These are phyloP conservation scores for Corchorus olitorius DNA, from an alignment of 345 rosid species.

Conservation along the genomic window DNA sequence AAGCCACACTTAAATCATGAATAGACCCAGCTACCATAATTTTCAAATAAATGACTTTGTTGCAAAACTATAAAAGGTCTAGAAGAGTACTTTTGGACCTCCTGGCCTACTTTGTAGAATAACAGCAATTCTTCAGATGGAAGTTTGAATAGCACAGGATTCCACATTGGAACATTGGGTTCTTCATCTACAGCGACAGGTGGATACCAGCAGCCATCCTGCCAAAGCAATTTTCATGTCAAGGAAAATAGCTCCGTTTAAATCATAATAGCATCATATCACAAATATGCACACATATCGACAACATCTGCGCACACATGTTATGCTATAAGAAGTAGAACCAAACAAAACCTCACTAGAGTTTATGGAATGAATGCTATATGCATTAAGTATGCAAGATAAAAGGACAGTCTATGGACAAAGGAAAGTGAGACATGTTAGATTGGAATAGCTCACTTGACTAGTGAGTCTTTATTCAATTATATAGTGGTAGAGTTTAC, in stretches of 20 bases:
- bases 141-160: constrained; percentile 83
- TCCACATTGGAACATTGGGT: constrained; percentile 83
- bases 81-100: constrained; percentile 63
- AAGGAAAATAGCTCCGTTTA: constrained; percentile 3
- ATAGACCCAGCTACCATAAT: constrained; percentile 2
- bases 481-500: no score
- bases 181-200: constrained; percentile 65
- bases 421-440: not conserved
- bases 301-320: not conserved
- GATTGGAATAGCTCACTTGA: no score
- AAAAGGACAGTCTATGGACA: not conserved
- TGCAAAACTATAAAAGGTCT: constrained; percentile 7
- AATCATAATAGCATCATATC: constrained; percentile 4
- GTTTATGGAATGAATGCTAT: not conserved
- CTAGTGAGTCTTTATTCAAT: no score
- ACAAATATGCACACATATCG: constrained; percentile 13
- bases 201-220: constrained; percentile 71
- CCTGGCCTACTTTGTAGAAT: constrained; percentile 87
- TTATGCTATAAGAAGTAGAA: not conserved
- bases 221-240: constrained; percentile 24
- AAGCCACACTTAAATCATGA: not conserved
- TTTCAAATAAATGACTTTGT: constrained; percentile 1
- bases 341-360: constrained; percentile 1
- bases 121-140: constrained; percentile 74
- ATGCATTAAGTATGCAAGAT: no score